Evolutionary conservation across 257 asterid genomes (phyloP).

Genomic region (Jaltomata sinuosa): DNA sequence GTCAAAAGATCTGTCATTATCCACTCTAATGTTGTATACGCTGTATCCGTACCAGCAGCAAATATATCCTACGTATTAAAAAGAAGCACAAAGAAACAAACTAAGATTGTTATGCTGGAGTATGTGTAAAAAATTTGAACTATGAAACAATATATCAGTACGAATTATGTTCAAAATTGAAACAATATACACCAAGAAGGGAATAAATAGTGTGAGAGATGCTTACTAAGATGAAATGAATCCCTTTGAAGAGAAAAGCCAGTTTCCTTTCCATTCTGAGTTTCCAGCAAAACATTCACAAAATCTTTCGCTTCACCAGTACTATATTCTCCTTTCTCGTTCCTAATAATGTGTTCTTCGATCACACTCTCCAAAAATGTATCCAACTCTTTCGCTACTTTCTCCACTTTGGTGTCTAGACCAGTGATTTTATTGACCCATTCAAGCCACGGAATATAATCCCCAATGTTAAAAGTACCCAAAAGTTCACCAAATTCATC

Average conservation of each 20-base stretch:
- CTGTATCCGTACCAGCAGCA: slow-evolving; percentile 40
- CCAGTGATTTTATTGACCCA: too few relatives aligned
- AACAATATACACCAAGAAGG: neutral
- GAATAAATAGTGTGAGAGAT: neutral
- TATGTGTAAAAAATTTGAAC: neutral
- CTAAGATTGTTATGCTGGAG: too few relatives aligned
- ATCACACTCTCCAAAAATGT: neutral
- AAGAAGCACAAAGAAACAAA: neutral
- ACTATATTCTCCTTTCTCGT: neutral
- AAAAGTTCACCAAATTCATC: slow-evolving; percentile 9
- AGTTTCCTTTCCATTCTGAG: too few relatives aligned
- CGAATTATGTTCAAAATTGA: neutral
- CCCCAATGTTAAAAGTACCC: neutral
- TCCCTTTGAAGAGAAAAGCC: neutral
- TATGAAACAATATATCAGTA: too few relatives aligned
- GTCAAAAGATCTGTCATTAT: neutral
- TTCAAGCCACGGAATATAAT: too few relatives aligned
- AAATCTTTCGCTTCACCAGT: slow-evolving; percentile 9
- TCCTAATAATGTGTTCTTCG: slow-evolving; percentile 8
- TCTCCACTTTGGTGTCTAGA: too few relatives aligned
- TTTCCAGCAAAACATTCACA: neutral
- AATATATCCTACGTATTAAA: slow-evolving; percentile 29
- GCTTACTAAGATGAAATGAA: neutral
- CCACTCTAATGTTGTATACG: neutral
- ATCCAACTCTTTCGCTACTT: too few relatives aligned